A percentile compares a stretch with the other conserved stretches of the same genome.
Conservation (phyloP, 2,329 filamentous ascomycete species). For the Parascedosporium putredinis region DNA sequence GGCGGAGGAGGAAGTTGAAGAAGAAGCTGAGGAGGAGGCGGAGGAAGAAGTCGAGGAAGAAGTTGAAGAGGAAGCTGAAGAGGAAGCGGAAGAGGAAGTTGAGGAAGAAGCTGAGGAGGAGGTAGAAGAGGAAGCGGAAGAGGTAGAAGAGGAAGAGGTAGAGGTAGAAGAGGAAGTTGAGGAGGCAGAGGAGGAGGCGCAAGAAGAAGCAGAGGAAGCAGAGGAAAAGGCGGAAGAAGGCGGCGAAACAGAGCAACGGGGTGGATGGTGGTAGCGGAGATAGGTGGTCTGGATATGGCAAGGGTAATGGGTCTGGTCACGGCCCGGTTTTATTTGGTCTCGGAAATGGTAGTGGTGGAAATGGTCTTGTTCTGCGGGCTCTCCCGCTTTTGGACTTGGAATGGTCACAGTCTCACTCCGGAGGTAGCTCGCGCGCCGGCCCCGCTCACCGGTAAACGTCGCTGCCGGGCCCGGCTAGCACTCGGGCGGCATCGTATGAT, state of each 20-base stretch:
- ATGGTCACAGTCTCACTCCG: background rate
- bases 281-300: background rate
- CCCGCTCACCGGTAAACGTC: background rate
- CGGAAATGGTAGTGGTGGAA: background rate
- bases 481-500: too few relatives aligned
- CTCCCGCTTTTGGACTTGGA: background rate
- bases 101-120: background rate
- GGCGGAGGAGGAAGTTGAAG: background rate
- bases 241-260: background rate
- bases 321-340: too few relatives aligned
- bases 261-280: background rate
- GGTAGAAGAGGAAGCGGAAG: background rate
- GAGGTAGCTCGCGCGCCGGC: background rate
- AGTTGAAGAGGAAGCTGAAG: background rate
- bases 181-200: background rate
- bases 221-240: background rate
- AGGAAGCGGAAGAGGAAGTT: background rate
- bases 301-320: too few relatives aligned
- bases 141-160: background rate
- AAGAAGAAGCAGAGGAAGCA: background rate
- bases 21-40: background rate
- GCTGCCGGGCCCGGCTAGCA: background rate
- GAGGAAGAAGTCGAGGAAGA: background rate
- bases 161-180: constrained; percentile 12
- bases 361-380: background rate